These are phyloP conservation scores for Rostrohypoxylon terebratum DNA, from an alignment of 495 filamentous ascomycete species.

Conservation along the genomic window DNA sequence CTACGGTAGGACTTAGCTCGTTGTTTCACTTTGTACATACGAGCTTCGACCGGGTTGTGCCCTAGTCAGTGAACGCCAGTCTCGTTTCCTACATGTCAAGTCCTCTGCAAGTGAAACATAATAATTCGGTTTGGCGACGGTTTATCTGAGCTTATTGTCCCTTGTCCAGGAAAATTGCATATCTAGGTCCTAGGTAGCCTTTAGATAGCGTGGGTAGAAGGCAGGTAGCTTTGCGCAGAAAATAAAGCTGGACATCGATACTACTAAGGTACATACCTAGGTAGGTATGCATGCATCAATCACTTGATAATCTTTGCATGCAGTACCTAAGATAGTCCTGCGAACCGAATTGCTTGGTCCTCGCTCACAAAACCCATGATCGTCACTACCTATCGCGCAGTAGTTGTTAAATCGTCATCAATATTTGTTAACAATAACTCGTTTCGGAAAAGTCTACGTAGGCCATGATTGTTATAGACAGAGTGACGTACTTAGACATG, in stretches of 20 bases:
- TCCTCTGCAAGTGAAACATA: background rate
- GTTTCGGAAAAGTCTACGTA: background rate
- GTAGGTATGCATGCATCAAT: background rate
- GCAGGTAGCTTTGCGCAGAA: background rate
- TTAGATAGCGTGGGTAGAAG: background rate
- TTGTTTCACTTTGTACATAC: background rate
- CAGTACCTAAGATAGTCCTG: background rate
- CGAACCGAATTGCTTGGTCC: background rate
- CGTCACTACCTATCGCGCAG: constrained; percentile 10
- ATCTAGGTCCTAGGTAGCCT: background rate
- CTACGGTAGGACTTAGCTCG: constrained; percentile 14
- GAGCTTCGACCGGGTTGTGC: background rate
- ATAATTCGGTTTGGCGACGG: background rate
- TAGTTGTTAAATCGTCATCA: background rate
- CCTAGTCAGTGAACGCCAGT: background rate
- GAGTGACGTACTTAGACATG: background rate
- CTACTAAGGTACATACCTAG: background rate
- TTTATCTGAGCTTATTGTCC: background rate
- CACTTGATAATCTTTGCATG: background rate
- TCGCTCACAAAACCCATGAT: constrained; percentile 3
- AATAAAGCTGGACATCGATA: background rate
- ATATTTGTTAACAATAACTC: background rate
- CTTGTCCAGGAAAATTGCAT: too few species aligned
- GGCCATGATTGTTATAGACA: background rate
- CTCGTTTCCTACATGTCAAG: background rate